A percentile compares a stretch with the other conserved stretches of the same genome.
phyloP scores from a whole-genome alignment of 2,329 filamentous ascomycete species.

The Trichothecium sympodiale region DNA sequence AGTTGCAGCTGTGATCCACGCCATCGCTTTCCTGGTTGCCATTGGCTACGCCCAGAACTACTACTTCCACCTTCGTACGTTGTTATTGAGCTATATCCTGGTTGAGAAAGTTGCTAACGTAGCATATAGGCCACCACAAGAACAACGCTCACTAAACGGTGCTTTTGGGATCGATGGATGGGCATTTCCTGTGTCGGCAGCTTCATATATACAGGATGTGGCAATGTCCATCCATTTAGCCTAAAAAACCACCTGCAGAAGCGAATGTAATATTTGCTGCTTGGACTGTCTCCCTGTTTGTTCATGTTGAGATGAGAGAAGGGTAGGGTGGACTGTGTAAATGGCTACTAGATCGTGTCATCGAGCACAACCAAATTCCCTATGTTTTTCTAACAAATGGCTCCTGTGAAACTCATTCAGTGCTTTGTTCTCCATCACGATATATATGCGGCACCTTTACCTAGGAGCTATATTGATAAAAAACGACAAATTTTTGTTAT shows the following conservation, averaged over 20 bases:
- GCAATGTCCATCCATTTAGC: too few relatives aligned
- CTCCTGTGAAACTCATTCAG: too few relatives aligned
- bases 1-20: slow-evolving; percentile 70
- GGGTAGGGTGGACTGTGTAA: slow-evolving; percentile 23
- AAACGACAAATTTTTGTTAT: too few relatives aligned
- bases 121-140: slow-evolving; percentile 85
- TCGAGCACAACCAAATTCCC: slow-evolving; percentile 23
- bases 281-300: too few relatives aligned
- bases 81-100: not conserved
- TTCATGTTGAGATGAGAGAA: not conserved
- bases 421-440: too few relatives aligned
- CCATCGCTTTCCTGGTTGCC: slow-evolving; percentile 64
- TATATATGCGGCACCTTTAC: too few relatives aligned
- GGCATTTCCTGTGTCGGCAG: too few relatives aligned
- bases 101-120: slow-evolving; percentile 11
- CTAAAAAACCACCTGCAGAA: too few relatives aligned
- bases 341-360: slow-evolving; percentile 27
- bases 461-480: too few relatives aligned
- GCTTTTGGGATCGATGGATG: not conserved
- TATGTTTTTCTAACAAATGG: slow-evolving; percentile 13
- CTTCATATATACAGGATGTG: too few relatives aligned
- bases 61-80: slow-evolving; percentile 99
- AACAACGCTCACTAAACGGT: slow-evolving; percentile 87
- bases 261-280: too few relatives aligned
- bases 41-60: slow-evolving; percentile 96